A percentile compares a stretch with the other conserved stretches of the same genome.
phyloP scores from a whole-genome alignment of 768 basidiomycete genomes.

The Lactifluus hygrophoroides region DNA sequence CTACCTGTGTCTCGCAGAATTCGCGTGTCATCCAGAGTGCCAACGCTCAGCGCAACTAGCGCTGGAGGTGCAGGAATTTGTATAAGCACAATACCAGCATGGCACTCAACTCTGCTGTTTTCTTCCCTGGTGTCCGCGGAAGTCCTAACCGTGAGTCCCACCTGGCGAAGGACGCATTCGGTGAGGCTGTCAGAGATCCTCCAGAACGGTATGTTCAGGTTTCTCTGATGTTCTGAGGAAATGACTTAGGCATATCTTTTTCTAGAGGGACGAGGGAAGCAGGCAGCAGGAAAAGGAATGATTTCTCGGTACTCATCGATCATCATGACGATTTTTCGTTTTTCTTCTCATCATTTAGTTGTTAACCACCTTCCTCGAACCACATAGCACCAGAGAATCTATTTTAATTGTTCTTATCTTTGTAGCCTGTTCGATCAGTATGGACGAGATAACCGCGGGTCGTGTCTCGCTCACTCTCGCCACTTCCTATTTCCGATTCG shows the following conservation, averaged over 20 bases:
- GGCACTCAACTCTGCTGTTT: slow-evolving; percentile 90
- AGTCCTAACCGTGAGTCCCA: slow-evolving; percentile 83
- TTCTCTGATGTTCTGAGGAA: not conserved
- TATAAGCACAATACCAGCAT: slow-evolving; percentile 76
- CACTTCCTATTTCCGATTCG: too few relatives aligned
- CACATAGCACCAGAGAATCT: slow-evolving; percentile 8
- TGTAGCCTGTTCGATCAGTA: not conserved
- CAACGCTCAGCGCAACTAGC: slow-evolving; percentile 64
- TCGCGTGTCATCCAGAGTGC: slow-evolving; percentile 65
- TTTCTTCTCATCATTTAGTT: not conserved
- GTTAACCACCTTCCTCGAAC: not conserved
- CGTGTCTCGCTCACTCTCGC: too few relatives aligned
- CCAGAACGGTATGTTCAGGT: slow-evolving; percentile 29
- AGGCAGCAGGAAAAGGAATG: not conserved
- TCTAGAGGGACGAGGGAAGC: slow-evolving; percentile 4
- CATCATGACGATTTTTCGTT: not conserved
- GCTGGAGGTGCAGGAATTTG: slow-evolving; percentile 72
- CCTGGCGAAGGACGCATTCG: slow-evolving; percentile 86
- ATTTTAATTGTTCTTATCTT: not conserved
- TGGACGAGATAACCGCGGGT: not conserved
- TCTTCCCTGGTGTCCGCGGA: slow-evolving; percentile 81
- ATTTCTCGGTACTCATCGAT: not conserved
- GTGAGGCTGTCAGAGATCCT: slow-evolving; percentile 78
- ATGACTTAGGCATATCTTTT: not conserved
- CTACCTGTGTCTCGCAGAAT: slow-evolving; percentile 85